These are phyloP conservation scores for Epichloe baconii DNA, from an alignment of 2,329 filamentous ascomycete genomes.

Conservation along the genomic window DNA sequence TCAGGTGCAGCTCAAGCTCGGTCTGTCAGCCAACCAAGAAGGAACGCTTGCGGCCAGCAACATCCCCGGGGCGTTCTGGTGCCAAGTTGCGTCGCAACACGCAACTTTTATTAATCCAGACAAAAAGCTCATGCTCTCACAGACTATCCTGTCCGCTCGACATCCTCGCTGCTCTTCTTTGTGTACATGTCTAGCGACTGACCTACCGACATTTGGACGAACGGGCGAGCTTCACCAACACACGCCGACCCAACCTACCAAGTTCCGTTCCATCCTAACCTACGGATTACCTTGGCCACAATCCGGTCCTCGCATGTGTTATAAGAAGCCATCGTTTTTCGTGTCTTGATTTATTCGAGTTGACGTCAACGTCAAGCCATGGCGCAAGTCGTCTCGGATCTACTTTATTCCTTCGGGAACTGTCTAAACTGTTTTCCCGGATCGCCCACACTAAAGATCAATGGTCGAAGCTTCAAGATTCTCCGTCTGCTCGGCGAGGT, in stretches of 20 bases:
- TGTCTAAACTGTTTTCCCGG: constrained; percentile 95
- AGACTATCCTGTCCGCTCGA: too few relatives aligned
- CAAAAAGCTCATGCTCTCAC: too few relatives aligned
- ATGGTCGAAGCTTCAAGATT: constrained; percentile 90
- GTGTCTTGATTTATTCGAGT: neutral
- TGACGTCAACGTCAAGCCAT: constrained; percentile 29
- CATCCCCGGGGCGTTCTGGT: too few relatives aligned
- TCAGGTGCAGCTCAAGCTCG: neutral
- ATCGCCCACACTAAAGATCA: constrained; percentile 89
- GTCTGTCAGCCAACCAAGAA: neutral
- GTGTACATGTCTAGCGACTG: too few relatives aligned
- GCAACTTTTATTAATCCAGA: neutral
- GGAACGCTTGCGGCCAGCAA: neutral
- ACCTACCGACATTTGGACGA: too few relatives aligned
- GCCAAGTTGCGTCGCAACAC: neutral
- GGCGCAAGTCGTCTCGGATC: constrained; percentile 76
- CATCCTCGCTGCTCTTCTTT: neutral
- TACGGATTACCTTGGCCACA: too few relatives aligned
- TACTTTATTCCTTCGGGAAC: constrained; percentile 83
- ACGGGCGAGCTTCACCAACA: too few relatives aligned
- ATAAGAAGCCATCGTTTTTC: neutral
- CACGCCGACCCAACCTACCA: too few relatives aligned
- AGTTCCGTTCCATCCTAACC: too few relatives aligned
- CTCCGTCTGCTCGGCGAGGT: constrained; percentile 85
- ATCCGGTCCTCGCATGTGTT: too few relatives aligned